These are phyloP conservation scores for Globisporangium ultimum DNA, from an alignment of 352 stramenopile species.

Conservation along the genomic window DNA sequence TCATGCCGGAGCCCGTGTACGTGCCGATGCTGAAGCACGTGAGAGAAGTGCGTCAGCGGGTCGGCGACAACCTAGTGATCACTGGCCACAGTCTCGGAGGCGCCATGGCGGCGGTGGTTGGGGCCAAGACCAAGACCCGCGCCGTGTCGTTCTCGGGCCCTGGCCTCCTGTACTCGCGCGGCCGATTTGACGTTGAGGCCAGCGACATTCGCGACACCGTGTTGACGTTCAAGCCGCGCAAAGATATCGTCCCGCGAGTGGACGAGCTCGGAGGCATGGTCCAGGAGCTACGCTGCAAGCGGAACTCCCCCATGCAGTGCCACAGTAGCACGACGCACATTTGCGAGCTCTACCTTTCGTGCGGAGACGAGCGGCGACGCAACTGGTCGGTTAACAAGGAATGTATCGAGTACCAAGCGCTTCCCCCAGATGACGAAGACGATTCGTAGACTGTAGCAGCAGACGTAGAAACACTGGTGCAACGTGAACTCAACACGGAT, in stretches of 20 bases:
- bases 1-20: conserved; percentile 73
- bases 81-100: conserved; percentile 78
- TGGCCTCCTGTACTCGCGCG: conserved; percentile 67
- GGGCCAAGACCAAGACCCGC: conserved; percentile 66
- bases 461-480: not conserved
- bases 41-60: conserved; percentile 28
- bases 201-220: conserved; percentile 74
- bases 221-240: conserved; percentile 74
- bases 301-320: conserved; percentile 60
- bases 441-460: conserved; percentile 5
- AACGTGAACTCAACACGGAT: not conserved
- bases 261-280: conserved; percentile 75
- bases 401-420: conserved; percentile 48
- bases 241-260: conserved; percentile 76
- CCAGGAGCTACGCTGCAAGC: conserved; percentile 73
- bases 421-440: conserved; percentile 15
- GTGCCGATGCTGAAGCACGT: conserved; percentile 54
- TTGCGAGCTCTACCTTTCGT: conserved; percentile 75
- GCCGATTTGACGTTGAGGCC: conserved; percentile 57
- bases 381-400: conserved; percentile 63
- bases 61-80: conserved; percentile 62
- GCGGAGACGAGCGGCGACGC: conserved; percentile 50
- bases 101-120: conserved; percentile 72
- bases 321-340: conserved; percentile 72
- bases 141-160: conserved; percentile 77